Evolutionary conservation across 2,329 filamentous ascomycete genomes (phyloP).

Genomic region (Microcyclosporella mali): DNA sequence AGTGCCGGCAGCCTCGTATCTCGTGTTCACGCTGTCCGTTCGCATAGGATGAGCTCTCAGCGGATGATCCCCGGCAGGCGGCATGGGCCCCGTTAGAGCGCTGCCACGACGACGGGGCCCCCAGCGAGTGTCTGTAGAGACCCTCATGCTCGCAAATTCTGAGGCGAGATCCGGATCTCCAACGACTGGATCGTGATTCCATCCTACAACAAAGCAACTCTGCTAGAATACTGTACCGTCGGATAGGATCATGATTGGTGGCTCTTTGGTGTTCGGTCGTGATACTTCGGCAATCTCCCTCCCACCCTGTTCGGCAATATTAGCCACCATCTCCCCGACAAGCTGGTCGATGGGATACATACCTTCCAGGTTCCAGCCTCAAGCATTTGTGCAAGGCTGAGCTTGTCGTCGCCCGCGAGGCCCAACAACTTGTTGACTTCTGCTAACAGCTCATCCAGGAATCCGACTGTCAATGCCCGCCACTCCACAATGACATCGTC

Average conservation of each 20-base stretch:
- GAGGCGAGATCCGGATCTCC: conserved; percentile 8
- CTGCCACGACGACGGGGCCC: not conserved
- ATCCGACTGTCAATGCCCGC: conserved; percentile 68
- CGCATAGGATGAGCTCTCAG: conserved; percentile 21
- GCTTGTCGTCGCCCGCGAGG: conserved; percentile 60
- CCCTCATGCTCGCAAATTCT: conserved; percentile 6
- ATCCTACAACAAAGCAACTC: conserved; percentile 23
- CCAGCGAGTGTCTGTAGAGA: conserved; percentile 4
- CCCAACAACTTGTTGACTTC: conserved; percentile 65
- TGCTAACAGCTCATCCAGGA: conserved; percentile 63
- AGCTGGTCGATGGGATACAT: conserved; percentile 29
- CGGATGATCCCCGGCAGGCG: conserved; percentile 13
- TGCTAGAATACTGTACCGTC: conserved; percentile 89
- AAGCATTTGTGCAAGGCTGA: conserved; percentile 80
- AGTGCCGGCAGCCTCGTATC: not conserved
- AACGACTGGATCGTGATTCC: conserved; percentile 19
- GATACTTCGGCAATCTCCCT: conserved; percentile 94
- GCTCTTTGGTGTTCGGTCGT: conserved; percentile 90
- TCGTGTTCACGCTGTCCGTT: conserved; percentile 1
- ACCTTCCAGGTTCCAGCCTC: conserved; percentile 99
- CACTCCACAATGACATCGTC: conserved; percentile 78
- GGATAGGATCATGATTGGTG: conserved; percentile 91
- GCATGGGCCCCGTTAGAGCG: not conserved
- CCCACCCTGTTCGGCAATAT: conserved; percentile 58
- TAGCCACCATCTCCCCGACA: not conserved